Conservation (phyloP, 2,329 filamentous ascomycete species). For the Colletotrichum euphorbiae region DNA sequence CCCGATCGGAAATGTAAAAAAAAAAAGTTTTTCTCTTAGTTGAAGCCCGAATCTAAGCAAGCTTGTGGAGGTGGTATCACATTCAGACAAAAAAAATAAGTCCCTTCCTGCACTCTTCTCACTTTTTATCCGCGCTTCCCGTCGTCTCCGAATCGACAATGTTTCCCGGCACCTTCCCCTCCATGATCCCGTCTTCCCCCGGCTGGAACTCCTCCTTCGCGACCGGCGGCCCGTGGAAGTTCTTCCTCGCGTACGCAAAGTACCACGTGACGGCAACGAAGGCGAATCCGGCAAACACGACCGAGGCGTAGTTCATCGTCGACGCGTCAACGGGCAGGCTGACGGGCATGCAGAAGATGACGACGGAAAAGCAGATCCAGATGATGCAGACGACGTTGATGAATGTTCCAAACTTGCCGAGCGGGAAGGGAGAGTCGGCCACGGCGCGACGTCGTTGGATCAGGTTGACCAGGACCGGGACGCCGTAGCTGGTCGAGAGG, state of each 20-base stretch:
- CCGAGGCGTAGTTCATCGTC: conserved; percentile 75
- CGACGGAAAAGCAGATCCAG: conserved; percentile 77
- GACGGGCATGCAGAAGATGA: conserved; percentile 82
- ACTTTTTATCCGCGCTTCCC: conserved; percentile 36
- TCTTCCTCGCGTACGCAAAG: conserved; percentile 69
- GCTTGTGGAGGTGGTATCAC: too few relatives aligned
- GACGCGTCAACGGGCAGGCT: conserved; percentile 66
- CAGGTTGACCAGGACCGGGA: conserved; percentile 79
- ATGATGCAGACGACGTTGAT: conserved; percentile 76
- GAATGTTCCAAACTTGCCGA: conserved; percentile 74
- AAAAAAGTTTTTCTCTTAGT: too few relatives aligned
- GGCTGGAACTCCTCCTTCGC: conserved; percentile 44
- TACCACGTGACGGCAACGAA: conserved; percentile 72
- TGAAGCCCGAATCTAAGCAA: too few relatives aligned
- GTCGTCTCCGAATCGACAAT: conserved; percentile 29
- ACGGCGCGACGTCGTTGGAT: conserved; percentile 74
- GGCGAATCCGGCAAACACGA: conserved; percentile 73
- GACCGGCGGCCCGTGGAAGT: conserved; percentile 69
- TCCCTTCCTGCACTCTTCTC: not conserved
- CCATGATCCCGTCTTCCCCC: conserved; percentile 35
- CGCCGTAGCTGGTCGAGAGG: conserved; percentile 78
- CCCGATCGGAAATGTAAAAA: too few relatives aligned
- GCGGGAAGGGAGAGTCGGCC: conserved; percentile 73
- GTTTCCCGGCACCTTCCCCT: conserved; percentile 19
- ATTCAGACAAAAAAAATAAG: too few relatives aligned